Percentiles rank a stretch among this genome's conserved stretches.
phyloP scores from a whole-genome alignment of 2,329 filamentous ascomycete species.

The Aspergillus flavus region DNA sequence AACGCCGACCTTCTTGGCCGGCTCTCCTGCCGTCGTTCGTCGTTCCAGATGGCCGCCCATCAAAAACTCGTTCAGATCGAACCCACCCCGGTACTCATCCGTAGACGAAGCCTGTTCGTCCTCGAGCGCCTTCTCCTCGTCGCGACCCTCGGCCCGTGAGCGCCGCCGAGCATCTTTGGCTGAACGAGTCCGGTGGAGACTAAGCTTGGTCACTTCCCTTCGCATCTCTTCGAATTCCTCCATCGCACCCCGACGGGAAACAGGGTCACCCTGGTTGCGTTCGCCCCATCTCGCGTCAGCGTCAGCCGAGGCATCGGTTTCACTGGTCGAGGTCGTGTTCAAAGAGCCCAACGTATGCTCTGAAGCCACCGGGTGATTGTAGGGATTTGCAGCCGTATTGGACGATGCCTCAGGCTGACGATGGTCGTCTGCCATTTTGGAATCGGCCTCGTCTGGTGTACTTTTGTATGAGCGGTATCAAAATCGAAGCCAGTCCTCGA shows the following conservation, averaged over 20 bases:
- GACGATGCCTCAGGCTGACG: slow-evolving; percentile 13
- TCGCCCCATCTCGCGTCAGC: slow-evolving; percentile 67
- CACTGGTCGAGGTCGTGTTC: slow-evolving; percentile 19
- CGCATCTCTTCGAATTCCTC: slow-evolving; percentile 62
- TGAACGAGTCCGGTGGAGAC: slow-evolving; percentile 43
- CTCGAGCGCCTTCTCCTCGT: slow-evolving; percentile 54
- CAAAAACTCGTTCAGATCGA: slow-evolving; percentile 71
- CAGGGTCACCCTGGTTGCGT: slow-evolving; percentile 57
- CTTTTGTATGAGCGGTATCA: neutral
- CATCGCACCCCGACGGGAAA: slow-evolving; percentile 58
- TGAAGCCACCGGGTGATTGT: slow-evolving; percentile 12
- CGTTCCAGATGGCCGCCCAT: slow-evolving; percentile 76
- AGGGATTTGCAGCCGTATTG: slow-evolving; percentile 8
- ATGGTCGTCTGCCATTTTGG: slow-evolving; percentile 14
- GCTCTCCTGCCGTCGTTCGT: slow-evolving; percentile 62
- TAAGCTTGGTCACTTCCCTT: slow-evolving; percentile 57
- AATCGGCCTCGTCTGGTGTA: neutral
- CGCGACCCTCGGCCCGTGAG: slow-evolving; percentile 26
- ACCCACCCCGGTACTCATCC: slow-evolving; percentile 47
- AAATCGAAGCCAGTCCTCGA: neutral
- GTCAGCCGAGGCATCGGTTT: slow-evolving; percentile 29
- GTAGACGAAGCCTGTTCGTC: slow-evolving; percentile 25
- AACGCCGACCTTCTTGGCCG: slow-evolving; percentile 76
- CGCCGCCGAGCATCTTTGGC: slow-evolving; percentile 31
- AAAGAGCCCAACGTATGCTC: slow-evolving; percentile 12